Evolutionary conservation across 345 rosid species (phyloP).

Genomic region (Arabidopsis arenosa): DNA sequence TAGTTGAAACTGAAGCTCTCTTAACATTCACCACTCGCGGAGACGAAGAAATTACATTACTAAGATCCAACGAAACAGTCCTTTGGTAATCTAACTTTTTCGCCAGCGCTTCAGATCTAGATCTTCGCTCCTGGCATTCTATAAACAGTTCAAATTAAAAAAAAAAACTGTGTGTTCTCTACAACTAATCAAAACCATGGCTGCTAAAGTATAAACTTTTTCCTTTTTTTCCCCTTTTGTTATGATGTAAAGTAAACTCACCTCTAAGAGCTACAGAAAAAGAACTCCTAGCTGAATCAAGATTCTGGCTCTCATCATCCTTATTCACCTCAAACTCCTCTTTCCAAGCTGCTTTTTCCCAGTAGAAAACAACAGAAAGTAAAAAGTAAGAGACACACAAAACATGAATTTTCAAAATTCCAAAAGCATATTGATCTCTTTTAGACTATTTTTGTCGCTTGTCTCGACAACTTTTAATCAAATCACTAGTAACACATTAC

Average conservation of each 20-base stretch:
- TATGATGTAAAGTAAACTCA: slow-evolving; percentile 23
- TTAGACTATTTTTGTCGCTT: slow-evolving; percentile 29
- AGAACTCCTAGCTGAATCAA: slow-evolving; percentile 84
- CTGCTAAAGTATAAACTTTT: not conserved
- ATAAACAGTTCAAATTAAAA: slow-evolving; percentile 20
- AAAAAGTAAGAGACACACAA: slow-evolving; percentile 17
- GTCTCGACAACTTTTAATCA: slow-evolving; percentile 19
- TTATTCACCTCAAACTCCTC: slow-evolving; percentile 50
- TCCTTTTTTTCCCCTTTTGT: not conserved
- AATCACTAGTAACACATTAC: slow-evolving; percentile 12
- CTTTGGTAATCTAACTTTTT: slow-evolving; percentile 70
- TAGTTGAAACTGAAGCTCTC: slow-evolving; percentile 56
- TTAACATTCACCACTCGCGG: slow-evolving; percentile 64
- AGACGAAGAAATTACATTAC: slow-evolving; percentile 65
- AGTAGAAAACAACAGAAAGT: slow-evolving; percentile 39
- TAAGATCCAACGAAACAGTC: slow-evolving; percentile 81
- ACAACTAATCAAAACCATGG: not conserved
- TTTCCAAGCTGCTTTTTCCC: slow-evolving; percentile 53
- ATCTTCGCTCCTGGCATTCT: slow-evolving; percentile 86
- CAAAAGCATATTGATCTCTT: slow-evolving; percentile 36
- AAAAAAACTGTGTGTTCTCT: too few relatives aligned
- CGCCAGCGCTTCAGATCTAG: slow-evolving; percentile 68
- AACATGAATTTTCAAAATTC: slow-evolving; percentile 33
- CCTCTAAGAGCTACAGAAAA: slow-evolving; percentile 92
- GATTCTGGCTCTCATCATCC: slow-evolving; percentile 56